Base-by-base conservation (phyloP, 1,284 basidiomycete species). In the Boletus semigastroideus region DNA sequence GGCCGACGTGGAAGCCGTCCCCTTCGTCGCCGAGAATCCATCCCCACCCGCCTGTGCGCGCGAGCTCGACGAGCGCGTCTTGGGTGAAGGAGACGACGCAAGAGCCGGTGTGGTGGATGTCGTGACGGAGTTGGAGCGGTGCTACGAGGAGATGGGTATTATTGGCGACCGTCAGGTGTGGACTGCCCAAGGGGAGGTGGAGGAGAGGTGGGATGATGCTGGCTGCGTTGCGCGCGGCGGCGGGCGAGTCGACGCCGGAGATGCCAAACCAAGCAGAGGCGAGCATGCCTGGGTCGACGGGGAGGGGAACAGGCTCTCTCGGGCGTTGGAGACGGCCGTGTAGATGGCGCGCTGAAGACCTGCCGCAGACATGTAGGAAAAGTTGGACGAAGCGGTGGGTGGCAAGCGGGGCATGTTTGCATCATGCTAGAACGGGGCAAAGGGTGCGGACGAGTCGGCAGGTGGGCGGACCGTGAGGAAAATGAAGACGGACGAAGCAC, bases 21-120 rank as follows among this genome's bases (percentile, higher is more conserved):
- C 89, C 89, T 65, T 90, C 88, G 63, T 92, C 88, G 9, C 89
- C 88, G 7, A 91, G 73, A 28, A 91, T 83, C 87, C 87, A 90
- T 1, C 89, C 89, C 86, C 86, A 91, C 1, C 89, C 89, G 2
- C 89, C 89, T 31, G 81, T 76, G 16, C 89, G 78, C 2, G 82
- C 86, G 33, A 89, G 75, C 62, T 87, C 82, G 49, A 78, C 64
- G 16, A 86, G 72, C 19, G 63, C 60, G 0, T 59, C 67, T 42
- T 78, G 72, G 41, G 72, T 71, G 68, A 89, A 90, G 51, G 81
- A 80, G 28, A 84, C 83, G 30, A 82, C 76, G 57, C 81, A 86
- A 13, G 83, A 80, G 5, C 89, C 89, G 0, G 89, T 91, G 8
- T 78, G 73, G 10, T 69, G 67, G n/a, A 86, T 74, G 58, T 84